Evolutionary conservation across 73 alveolate species (phyloP), one percentile per base, ranked within the genome.

Genomic region (Diophrys sp.): DNA sequence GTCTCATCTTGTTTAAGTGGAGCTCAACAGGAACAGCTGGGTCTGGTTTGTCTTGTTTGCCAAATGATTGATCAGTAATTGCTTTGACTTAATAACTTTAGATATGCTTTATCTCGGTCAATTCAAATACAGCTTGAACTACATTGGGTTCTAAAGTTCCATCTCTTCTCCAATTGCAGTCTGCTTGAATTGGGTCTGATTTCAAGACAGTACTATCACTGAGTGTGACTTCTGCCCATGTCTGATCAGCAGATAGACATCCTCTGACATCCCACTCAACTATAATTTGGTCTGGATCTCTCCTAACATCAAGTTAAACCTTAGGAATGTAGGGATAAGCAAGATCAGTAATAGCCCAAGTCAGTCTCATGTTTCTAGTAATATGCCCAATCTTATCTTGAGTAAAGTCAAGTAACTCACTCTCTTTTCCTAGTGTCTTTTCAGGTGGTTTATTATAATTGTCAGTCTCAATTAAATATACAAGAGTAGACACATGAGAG

Each of bases 211-310:
- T 44, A 18, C 62, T 18, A 44, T 44, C 62, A 11, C 18, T 5
- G 18, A 44, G n/a, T 11, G 62, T 44, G 18, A 44, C 62, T 44
- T 44, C 62, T 44, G 18, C 18, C 62, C 62, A 44, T 5, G 62
- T 44, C 18, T 44, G 18, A 44, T 44, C 62, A 44, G 62, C 62
- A 11, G 5, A 18, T 5, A 44, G 5, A 18, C 62, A 44, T 44
- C 62, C 62, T 44, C 62, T 44, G 62, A 44, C 62, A 11, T 44
- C 62, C 62, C 62, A 44, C 18, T 44, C 62, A 44, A 44, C n/a
- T n/a, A n/a, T n/a, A n/a, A 44, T 44, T 44, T 18, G 18, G 62
- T 18, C 5, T 11, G n/a, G 5, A 5, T 18, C 18, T 44, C 62
- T 5, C 62, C n/a, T 44, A 18, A 5, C 18, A 44, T 44, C 62